These are phyloP conservation scores for Pachysandra terminalis DNA, from an alignment of 164 flowering plant genomes.

Conservation along the genomic window DNA sequence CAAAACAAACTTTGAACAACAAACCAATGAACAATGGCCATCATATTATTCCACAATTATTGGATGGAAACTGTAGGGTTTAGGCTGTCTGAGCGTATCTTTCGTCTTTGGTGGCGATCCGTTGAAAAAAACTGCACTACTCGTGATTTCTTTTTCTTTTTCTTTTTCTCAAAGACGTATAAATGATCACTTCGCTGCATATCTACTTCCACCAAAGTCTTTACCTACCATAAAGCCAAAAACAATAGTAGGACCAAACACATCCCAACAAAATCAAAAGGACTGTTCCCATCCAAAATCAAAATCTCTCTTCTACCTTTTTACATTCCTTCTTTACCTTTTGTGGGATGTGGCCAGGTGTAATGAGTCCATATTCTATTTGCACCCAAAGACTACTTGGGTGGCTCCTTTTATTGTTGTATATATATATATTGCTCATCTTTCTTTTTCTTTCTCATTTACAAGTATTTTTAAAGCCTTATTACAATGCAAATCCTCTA, in stretches of 20 bases:
- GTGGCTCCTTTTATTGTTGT: too few relatives aligned
- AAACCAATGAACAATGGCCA: not conserved
- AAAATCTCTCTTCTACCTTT: conserved; percentile 4
- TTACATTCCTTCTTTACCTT: not conserved
- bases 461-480: too few relatives aligned
- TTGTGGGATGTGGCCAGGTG: not conserved
- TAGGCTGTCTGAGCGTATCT: not conserved
- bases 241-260: not conserved
- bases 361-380: too few relatives aligned
- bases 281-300: conserved; percentile 3
- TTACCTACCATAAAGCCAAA: not conserved
- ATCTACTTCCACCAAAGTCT: not conserved
- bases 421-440: too few relatives aligned
- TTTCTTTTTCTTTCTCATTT: too few relatives aligned
- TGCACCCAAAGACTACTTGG: too few relatives aligned
- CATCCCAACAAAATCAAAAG: conserved; percentile 9
- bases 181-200: not conserved
- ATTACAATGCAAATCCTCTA: too few relatives aligned
- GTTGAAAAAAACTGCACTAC: not conserved
- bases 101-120: not conserved
- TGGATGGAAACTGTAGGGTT: conserved; percentile 18
- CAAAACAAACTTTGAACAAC: conserved; percentile 6
- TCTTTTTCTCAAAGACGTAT: conserved; percentile 11
- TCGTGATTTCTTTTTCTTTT: not conserved
- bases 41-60: conserved; percentile 29